Evolutionary conservation across 768 basidiomycete genomes (phyloP), one percentile per base, ranked within the genome.

Genomic region (Naganishia kalamii): DNA sequence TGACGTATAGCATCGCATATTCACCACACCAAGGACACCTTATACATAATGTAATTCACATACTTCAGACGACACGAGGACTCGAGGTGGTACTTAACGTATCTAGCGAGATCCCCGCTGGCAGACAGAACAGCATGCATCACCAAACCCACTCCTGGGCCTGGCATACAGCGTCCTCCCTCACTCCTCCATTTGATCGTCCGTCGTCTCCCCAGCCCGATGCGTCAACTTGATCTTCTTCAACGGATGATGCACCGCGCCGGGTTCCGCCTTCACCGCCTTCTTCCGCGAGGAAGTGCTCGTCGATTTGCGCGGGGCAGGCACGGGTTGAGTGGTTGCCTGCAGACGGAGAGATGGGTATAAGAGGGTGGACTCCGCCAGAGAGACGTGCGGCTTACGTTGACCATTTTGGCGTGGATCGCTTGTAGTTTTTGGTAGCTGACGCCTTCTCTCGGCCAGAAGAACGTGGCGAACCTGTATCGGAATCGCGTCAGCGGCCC

Each of bases 391-490:
- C 8, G 11, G 32, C 66, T 63, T 32, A 52, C 62, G 62, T 71
- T 63, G 40, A 71, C 89, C 88, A 96, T 91, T 80, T 96, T 96
- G 17, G 89, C 88, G 72, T 96, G 92, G 47, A 97, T 94, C 74
- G 92, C 91, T 78, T 93, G 89, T 41, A 97, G 81, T 78, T 96
- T 96, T 17, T 85, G 86, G 13, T 92, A 90, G 76, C 88, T 92
- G 69, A 97, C 92, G 40, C 77, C 76, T 79, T 93, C 90, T 82
- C 94, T 90, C 5, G 93, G 93, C 93, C 93, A 97, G 80, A 97
- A 97, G 62, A 92, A 82, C 2, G 91, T 92, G 49, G 96, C 92
- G 69, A 97, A 97, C 37, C 90, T 92, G 27, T 33, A 62, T 1
- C 15, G 33, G 21, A 57, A 25, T 59, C 8, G 62, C 15, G 44